Conservation (phyloP, 2,329 filamentous ascomycete species). For the Eurotiales sp. region DNA sequence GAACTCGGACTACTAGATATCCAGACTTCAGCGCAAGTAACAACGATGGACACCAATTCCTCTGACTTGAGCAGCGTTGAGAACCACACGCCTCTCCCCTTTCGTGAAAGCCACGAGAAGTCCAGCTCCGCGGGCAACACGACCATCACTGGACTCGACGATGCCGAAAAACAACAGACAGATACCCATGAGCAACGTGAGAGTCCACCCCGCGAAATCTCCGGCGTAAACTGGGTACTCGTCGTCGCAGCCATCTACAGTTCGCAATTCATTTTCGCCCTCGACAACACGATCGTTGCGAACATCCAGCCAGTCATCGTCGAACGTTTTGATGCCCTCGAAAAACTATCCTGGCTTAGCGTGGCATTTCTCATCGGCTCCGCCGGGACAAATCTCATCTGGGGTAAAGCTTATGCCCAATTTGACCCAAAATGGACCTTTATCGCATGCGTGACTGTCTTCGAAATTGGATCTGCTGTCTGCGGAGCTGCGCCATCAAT, state of each 20-base stretch:
- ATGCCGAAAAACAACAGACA: not conserved
- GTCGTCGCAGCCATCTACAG: slow-evolving; percentile 1
- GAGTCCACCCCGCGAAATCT: not conserved
- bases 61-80: not conserved
- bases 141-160: not conserved
- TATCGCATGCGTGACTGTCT: slow-evolving; percentile 21
- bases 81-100: not conserved
- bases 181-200: not conserved
- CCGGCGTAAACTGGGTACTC: not conserved
- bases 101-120: not conserved
- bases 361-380: slow-evolving; percentile 39
- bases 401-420: not conserved
- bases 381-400: slow-evolving; percentile 10
- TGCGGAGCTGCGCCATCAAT: slow-evolving; percentile 46
- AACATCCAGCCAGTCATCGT: slow-evolving; percentile 44
- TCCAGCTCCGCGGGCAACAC: not conserved
- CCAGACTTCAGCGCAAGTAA: not conserved
- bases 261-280: slow-evolving; percentile 18
- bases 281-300: slow-evolving; percentile 46
- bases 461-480: slow-evolving; percentile 32
- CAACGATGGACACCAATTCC: not conserved
- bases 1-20: too few relatives aligned
- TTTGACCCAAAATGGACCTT: not conserved
- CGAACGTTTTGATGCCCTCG: slow-evolving; percentile 31
- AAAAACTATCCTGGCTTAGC: slow-evolving; percentile 41